These are phyloP conservation scores for Omphalea diandra DNA, from an alignment of 441 rosid species.

Conservation along the genomic window DNA sequence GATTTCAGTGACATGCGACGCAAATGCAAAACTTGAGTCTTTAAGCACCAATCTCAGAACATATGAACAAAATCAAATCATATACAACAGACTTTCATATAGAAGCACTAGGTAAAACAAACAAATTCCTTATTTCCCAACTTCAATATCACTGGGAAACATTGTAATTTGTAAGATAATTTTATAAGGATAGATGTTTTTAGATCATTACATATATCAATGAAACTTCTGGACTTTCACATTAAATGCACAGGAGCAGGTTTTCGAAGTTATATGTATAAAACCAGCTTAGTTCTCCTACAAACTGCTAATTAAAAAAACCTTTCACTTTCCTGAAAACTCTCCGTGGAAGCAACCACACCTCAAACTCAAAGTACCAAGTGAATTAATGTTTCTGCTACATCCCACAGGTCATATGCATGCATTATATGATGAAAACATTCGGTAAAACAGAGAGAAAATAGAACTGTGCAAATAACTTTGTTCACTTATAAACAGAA, in stretches of 20 bases:
- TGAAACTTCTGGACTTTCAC: background rate
- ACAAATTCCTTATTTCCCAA: background rate
- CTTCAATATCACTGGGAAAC: background rate
- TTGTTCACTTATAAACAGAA: background rate
- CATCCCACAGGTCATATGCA: background rate
- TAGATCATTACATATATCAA: background rate
- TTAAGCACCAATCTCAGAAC: background rate
- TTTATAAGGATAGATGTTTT: background rate
- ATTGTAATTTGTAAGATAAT: background rate
- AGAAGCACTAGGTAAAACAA: background rate
- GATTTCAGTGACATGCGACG: background rate
- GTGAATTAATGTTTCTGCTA: background rate
- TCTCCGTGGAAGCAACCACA: background rate
- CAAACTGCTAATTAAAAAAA: background rate
- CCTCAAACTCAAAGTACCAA: background rate
- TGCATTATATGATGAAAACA: background rate
- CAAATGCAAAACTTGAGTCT: background rate
- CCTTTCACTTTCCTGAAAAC: background rate
- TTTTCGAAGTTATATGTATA: background rate
- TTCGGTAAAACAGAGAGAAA: background rate
- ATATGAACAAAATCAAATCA: background rate
- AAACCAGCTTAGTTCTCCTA: background rate
- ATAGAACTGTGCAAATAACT: background rate
- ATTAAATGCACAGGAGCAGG: background rate
- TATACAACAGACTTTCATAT: background rate